Evolutionary conservation across 306 rosid genomes (phyloP), one percentile per base, ranked within the genome.

Genomic region (Trifolium pratense): DNA sequence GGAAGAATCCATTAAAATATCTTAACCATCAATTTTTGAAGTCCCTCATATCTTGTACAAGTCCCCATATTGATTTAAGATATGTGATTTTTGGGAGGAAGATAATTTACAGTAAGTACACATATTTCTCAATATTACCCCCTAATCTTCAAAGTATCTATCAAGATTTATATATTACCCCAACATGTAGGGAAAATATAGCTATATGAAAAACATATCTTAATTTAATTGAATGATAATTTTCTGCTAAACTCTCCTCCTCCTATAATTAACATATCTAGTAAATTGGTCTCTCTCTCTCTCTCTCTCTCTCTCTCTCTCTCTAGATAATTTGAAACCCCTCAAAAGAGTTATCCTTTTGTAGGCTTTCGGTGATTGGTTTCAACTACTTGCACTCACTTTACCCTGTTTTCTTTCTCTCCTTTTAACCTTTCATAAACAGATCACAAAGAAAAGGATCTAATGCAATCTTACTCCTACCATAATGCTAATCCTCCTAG

Each of bases 361-460:
- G 59, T 88, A 86, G 88, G 71, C 99, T 91, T 94, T 94, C 95
- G 97, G 99, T 91, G 97, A 89, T 84, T 87, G 81, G 80, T 61
- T 86, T 84, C 89, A 85, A 84, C 86, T 31, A 61, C 72, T 76
- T 74, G 83, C 67, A 0, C 37, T 78, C 80, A 59, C 82, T 86
- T 77, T 71, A 45, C 70, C 68, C 78, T 48, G 68, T 73, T 68
- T 80, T 21, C 55, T 68, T 71, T 45, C 71, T 74, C 63, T 79
- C 14, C 34, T 7, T 20, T 66, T 62, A 74, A 26, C 48, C 77
- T 81, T 55, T 75, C 60, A n/a, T 29, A 53, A 66, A 58, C 66
- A 73, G 32, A 62, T 18, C 9, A 13, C 20, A 75, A 61, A 79
- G 74, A 37, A 77, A 77, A 53, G 70, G 42, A 87, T 69, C 56